Evolutionary conservation across 306 rosid species (phyloP).

Genomic region (Dryas drummondii): DNA sequence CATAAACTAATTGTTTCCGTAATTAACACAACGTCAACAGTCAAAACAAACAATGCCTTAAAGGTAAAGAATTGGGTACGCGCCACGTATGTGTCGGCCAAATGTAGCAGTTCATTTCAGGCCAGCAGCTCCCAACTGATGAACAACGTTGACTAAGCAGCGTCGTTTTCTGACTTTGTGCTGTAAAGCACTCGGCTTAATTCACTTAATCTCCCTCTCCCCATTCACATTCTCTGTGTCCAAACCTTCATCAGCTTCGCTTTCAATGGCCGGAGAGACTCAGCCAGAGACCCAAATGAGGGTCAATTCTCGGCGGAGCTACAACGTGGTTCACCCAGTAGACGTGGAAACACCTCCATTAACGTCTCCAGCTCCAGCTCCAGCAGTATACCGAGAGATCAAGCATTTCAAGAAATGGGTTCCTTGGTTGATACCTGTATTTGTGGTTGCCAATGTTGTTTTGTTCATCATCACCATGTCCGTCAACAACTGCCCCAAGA

Average conservation of each 20-base stretch:
- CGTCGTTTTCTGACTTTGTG: neutral
- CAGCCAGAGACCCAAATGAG: slow-evolving; percentile 42
- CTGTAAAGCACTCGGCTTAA: neutral
- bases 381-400: slow-evolving; percentile 30
- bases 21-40: neutral
- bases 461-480: slow-evolving; percentile 75
- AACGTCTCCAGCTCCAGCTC: slow-evolving; percentile 28
- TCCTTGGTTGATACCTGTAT: slow-evolving; percentile 67
- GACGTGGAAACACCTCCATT: slow-evolving; percentile 34
- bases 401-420: slow-evolving; percentile 74
- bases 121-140: neutral
- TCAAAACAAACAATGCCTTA: neutral
- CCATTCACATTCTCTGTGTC: neutral
- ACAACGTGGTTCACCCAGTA: slow-evolving; percentile 54
- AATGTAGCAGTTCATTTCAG: neutral
- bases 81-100: slow-evolving; percentile 1
- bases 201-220: neutral
- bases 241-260: too few species aligned
- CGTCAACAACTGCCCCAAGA: slow-evolving; percentile 86
- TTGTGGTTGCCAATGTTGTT: slow-evolving; percentile 57
- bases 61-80: neutral
- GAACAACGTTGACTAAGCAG: neutral
- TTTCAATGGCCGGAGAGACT: slow-evolving; percentile 45
- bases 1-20: too few species aligned
- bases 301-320: slow-evolving; percentile 42